Conservation (phyloP, 1,284 basidiomycete genomes). For the Moniliella sp. region DNA sequence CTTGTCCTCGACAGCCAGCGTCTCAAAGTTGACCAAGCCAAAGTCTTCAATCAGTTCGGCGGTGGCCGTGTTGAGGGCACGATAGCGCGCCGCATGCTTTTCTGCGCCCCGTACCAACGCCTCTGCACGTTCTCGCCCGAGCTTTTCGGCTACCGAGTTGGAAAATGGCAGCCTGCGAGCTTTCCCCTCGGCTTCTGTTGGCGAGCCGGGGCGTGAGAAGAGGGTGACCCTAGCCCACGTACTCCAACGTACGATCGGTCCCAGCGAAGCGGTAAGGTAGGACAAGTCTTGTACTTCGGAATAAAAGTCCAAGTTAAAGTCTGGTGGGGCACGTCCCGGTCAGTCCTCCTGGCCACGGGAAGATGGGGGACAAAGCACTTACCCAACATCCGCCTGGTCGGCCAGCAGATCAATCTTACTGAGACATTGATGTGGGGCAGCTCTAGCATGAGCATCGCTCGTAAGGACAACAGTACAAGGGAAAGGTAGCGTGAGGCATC, state of each 20-base stretch:
- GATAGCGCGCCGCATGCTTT: no score
- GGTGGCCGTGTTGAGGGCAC: constrained; percentile 65
- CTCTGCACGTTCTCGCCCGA: neutral
- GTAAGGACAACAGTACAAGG: constrained; percentile 65
- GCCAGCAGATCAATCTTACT: constrained; percentile 74
- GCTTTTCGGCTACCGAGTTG: no score
- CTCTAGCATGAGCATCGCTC: constrained; percentile 94
- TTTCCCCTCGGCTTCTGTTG: no score
- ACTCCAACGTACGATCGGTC: no score
- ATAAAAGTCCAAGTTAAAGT: constrained; percentile 92
- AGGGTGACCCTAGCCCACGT: no score
- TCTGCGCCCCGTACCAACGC: no score
- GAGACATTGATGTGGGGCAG: constrained; percentile 89
- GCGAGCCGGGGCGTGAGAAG: no score
- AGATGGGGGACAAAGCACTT: neutral
- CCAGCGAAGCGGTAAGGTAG: constrained; percentile 51
- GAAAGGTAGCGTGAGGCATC: constrained; percentile 87
- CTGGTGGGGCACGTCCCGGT: constrained; percentile 36
- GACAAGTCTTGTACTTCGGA: constrained; percentile 90
- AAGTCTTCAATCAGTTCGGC: constrained; percentile 82
- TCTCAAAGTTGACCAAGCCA: constrained; percentile 84
- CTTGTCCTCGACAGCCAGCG: constrained; percentile 45
- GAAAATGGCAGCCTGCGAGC: no score
- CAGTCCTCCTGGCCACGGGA: neutral
- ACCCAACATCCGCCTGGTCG: constrained; percentile 20